Evolutionary conservation across 768 basidiomycete species (phyloP).

Genomic region (Leucocoprinus sp.): DNA sequence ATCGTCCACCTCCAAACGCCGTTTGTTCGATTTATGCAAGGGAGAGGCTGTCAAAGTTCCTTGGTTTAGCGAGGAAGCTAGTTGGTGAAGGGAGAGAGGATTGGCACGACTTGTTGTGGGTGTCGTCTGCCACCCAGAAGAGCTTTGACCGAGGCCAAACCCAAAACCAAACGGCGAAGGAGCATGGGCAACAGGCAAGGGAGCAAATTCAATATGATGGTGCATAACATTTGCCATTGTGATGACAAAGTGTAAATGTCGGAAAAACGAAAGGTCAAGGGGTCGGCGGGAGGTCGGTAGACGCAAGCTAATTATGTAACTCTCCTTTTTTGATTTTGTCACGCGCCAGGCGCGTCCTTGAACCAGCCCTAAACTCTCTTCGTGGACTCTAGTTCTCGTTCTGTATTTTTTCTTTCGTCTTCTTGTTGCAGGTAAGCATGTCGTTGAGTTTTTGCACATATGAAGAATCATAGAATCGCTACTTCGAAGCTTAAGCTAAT

Average conservation of each 20-base stretch:
- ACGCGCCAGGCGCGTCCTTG: neutral
- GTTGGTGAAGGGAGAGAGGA: constrained; percentile 45
- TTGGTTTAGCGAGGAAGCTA: constrained; percentile 43
- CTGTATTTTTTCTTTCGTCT: constrained; percentile 11
- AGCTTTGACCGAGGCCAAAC: constrained; percentile 47
- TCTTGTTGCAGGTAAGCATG: constrained; percentile 24
- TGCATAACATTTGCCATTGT: constrained; percentile 67
- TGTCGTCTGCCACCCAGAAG: constrained; percentile 39
- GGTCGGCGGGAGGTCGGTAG: constrained; percentile 3
- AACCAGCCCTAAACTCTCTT: constrained; percentile 30
- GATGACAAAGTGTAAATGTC: constrained; percentile 9
- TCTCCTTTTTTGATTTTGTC: constrained; percentile 10
- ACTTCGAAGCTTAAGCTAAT: constrained; percentile 74
- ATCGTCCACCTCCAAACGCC: constrained; percentile 65
- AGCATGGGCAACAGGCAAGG: constrained; percentile 49
- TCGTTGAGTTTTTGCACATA: constrained; percentile 16
- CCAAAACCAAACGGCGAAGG: constrained; percentile 67
- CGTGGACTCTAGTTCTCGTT: constrained; percentile 11
- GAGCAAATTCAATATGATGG: constrained; percentile 56
- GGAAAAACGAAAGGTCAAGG: constrained; percentile 11
- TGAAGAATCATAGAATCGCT: constrained; percentile 83
- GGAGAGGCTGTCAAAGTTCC: constrained; percentile 17
- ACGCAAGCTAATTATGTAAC: constrained; percentile 12
- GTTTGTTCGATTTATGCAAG: constrained; percentile 42
- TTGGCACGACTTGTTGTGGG: constrained; percentile 40